Conservation (phyloP, 2,329 filamentous ascomycete genomes). For the Pseudogymnoascus sp. region DNA sequence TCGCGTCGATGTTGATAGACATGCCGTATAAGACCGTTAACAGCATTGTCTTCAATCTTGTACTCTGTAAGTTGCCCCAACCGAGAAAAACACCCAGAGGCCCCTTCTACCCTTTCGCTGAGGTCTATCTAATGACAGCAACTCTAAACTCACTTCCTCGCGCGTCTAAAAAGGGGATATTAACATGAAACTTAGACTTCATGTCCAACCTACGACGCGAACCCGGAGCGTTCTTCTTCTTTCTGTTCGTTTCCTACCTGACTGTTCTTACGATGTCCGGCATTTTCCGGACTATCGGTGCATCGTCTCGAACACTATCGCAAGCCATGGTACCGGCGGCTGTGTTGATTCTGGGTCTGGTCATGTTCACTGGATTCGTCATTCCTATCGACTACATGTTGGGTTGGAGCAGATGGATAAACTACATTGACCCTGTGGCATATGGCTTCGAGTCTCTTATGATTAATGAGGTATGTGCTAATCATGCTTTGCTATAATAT, state of each 20-base stretch:
- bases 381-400: constrained; percentile 55
- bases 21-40: constrained; percentile 72
- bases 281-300: constrained; percentile 75
- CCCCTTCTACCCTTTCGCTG: constrained; percentile 46
- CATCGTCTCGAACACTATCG: constrained; percentile 62
- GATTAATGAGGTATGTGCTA: constrained; percentile 56
- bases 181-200: constrained; percentile 38
- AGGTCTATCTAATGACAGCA: constrained; percentile 61
- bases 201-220: constrained; percentile 66
- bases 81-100: constrained; percentile 56
- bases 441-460: constrained; percentile 63
- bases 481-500: constrained; percentile 1
- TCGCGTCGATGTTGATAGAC: constrained; percentile 77
- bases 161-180: constrained; percentile 40
- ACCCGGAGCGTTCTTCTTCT: constrained; percentile 74
- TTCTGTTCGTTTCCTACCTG: constrained; percentile 29
- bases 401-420: constrained; percentile 55
- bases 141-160: constrained; percentile 61
- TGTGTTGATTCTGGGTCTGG: constrained; percentile 33
- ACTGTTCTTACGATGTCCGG: constrained; percentile 55
- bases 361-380: constrained; percentile 47
- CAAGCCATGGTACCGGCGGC: constrained; percentile 55
- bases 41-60: constrained; percentile 64
- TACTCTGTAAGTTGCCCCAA: constrained; percentile 78
- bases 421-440: constrained; percentile 58